A percentile compares a stretch with the other conserved stretches of the same genome.
Evolutionary conservation across 306 rosid genomes (phyloP).

Genomic region (Begonia fuchsioides): DNA sequence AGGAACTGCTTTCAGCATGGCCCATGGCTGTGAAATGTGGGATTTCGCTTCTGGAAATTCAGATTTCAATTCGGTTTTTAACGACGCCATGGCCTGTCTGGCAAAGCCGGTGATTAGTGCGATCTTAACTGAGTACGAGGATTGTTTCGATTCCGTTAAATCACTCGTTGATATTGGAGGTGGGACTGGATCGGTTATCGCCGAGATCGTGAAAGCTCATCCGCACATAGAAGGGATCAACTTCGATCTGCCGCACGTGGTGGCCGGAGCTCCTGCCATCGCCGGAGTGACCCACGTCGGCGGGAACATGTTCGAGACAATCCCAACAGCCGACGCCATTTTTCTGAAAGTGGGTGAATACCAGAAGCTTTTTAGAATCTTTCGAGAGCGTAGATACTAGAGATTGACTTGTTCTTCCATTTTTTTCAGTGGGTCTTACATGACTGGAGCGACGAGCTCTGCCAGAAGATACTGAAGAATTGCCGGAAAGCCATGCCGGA

Average conservation of each 20-base stretch:
- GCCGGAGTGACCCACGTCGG: conserved; percentile 24
- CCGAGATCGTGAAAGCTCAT: conserved; percentile 11
- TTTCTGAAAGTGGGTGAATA: conserved; percentile 17
- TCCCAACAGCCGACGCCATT: conserved; percentile 27
- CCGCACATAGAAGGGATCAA: conserved; percentile 17
- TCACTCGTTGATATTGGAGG: conserved; percentile 15
- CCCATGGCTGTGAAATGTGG: conserved; percentile 17
- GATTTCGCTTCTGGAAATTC: conserved; percentile 12
- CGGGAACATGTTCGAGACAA: conserved; percentile 22
- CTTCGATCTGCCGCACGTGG: conserved; percentile 12
- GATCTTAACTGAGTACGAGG: conserved; percentile 5
- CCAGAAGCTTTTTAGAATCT: too few relatives aligned
- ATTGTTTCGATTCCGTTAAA: conserved; percentile 7
- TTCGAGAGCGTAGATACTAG: not conserved
- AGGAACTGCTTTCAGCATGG: conserved; percentile 13
- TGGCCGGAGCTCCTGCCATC: conserved; percentile 5
- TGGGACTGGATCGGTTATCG: conserved; percentile 8
- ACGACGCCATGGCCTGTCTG: conserved; percentile 14
- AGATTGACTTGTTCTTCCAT: not conserved
- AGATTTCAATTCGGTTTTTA: conserved; percentile 9
- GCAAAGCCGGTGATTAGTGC: conserved; percentile 8
- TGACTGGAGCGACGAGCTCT: conserved; percentile 39
- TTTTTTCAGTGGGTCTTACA: conserved; percentile 44
- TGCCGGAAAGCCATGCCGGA: conserved; percentile 16
- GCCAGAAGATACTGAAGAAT: conserved; percentile 18